A percentile compares a stretch with the other conserved stretches of the same genome.
phyloP scores from a whole-genome alignment of 2,329 filamentous ascomycete genomes.

The Hymenoscyphus scutula region DNA sequence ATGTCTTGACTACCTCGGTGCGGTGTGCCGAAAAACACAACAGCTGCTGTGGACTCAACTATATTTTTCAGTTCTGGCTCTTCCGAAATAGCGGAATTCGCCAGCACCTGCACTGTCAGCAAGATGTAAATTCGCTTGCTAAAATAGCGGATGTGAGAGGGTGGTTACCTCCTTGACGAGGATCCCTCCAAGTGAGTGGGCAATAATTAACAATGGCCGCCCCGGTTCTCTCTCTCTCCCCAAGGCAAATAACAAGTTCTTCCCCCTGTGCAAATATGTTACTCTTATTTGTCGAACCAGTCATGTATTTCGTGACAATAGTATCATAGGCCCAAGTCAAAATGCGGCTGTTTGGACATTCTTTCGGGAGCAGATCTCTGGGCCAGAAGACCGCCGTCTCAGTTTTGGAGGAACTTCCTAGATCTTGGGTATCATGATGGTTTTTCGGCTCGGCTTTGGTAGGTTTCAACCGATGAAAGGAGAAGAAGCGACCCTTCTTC shows the following conservation, averaged over 20 bases:
- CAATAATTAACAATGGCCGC: slow-evolving; percentile 18
- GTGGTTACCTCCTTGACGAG: slow-evolving; percentile 18
- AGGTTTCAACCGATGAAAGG: background rate
- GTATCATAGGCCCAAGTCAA: slow-evolving; percentile 22
- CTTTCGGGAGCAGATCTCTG: slow-evolving; percentile 15
- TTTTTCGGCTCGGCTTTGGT: no score
- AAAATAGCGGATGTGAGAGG: background rate
- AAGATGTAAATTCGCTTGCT: background rate
- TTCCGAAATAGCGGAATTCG: background rate
- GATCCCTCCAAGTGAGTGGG: slow-evolving; percentile 20
- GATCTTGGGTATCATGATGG: no score
- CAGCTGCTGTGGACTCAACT: slow-evolving; percentile 10
- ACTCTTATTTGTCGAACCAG: slow-evolving; percentile 14
- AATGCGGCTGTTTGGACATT: slow-evolving; percentile 19
- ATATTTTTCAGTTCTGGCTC: slow-evolving; percentile 11
- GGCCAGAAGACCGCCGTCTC: slow-evolving; percentile 14
- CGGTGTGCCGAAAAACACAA: slow-evolving; percentile 36
- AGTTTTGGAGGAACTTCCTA: background rate
- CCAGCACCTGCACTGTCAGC: background rate
- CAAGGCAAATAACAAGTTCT: slow-evolving; percentile 11
- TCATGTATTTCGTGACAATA: slow-evolving; percentile 16
- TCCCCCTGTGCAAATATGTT: slow-evolving; percentile 16
- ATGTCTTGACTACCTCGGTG: slow-evolving; percentile 30
- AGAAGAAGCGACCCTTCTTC: background rate
- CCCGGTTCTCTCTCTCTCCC: slow-evolving; percentile 4